Evolutionary conservation across 176 grass and related monocot species (phyloP), one percentile per base, ranked within the genome.

Genomic region (Musa acuminata): DNA sequence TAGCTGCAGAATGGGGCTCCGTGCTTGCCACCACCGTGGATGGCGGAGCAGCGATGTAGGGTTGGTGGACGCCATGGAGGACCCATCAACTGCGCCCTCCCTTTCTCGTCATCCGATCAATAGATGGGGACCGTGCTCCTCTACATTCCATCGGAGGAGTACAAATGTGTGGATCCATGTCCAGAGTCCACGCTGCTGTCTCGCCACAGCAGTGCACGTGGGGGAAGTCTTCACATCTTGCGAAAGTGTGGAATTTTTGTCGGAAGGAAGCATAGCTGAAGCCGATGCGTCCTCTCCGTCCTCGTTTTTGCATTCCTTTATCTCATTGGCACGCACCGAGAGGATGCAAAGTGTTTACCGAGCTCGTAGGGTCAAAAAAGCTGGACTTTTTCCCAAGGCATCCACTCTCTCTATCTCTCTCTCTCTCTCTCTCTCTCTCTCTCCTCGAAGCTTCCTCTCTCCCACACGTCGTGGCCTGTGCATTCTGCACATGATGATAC

Each of bases 1-100:
- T 14, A n/a, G 19, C 57, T 20, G 16, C 57, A 60, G 57, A 17
- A 21, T n/a, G 57, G 57, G 57, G n/a, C 13, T 60, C 21, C 57
- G n/a, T 60, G 57, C 57, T 20, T n/a, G 17, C 57, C 57, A 60
- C 57, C 17, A 19, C 57, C 16, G 16, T 48, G 48, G 20, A 49
- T 65, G 63, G 53, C 70, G 54, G 53, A 8, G 71, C 25, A 73
- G 35, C 27, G 53, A 23, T 73, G 73, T 77, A 73, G 55, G 73
- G 67, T 73, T 67, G 73, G 73, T 81, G 62, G 72, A 76, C 62
- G 62, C 83, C 72, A 80, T 13, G 68, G 51, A 50, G 72, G 52
- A 35, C 83, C 83, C 76, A 60, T 51, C 67, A 55, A 1, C 14
- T 51, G 19, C 52, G 50, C 65, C 64, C 48, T 69, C 57, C 20